These are phyloP conservation scores for Alloascoidea hylecoeti DNA, from an alignment of 805 yeast species.

Conservation along the genomic window DNA sequence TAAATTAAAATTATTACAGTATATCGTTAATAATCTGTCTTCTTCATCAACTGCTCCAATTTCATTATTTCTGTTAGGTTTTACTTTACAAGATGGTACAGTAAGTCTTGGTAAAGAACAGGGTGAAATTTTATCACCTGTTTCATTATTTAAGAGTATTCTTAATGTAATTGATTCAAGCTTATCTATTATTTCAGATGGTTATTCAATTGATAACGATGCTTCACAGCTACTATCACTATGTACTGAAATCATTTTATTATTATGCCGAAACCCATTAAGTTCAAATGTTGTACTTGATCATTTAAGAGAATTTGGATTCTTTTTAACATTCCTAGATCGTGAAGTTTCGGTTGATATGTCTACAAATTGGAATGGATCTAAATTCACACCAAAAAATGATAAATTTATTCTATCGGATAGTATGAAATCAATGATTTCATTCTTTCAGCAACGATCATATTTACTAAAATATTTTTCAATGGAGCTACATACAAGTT, in stretches of 20 bases:
- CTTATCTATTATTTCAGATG: slow-evolving; percentile 24
- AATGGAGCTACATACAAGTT: slow-evolving; percentile 53
- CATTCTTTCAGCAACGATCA: slow-evolving; percentile 49
- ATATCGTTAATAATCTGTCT: slow-evolving; percentile 35
- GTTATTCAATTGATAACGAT: slow-evolving; percentile 28
- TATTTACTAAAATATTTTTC: slow-evolving; percentile 51
- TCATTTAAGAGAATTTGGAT: slow-evolving; percentile 33
- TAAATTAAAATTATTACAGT: slow-evolving; percentile 46
- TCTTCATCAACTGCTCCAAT: slow-evolving; percentile 28
- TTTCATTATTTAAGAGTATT: slow-evolving; percentile 43
- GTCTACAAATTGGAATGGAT: slow-evolving; percentile 40
- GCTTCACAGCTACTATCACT: slow-evolving; percentile 45
- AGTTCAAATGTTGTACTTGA: slow-evolving; percentile 37
- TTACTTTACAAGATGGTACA: slow-evolving; percentile 33
- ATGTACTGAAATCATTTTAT: slow-evolving; percentile 46
- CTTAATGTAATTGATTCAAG: slow-evolving; percentile 34
- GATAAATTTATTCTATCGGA: slow-evolving; percentile 25
- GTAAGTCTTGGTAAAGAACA: slow-evolving; percentile 27
- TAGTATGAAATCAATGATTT: slow-evolving; percentile 27
- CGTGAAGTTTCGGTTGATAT: slow-evolving; percentile 40
- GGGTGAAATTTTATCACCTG: slow-evolving; percentile 38
- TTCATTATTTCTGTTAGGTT: slow-evolving; percentile 72
- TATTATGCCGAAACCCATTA: slow-evolving; percentile 40
- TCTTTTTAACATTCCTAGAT: slow-evolving; percentile 36
- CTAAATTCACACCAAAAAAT: slow-evolving; percentile 19